Conservation (phyloP, 73 alveolate genomes). For the Paramecium tetraurelia region DNA sequence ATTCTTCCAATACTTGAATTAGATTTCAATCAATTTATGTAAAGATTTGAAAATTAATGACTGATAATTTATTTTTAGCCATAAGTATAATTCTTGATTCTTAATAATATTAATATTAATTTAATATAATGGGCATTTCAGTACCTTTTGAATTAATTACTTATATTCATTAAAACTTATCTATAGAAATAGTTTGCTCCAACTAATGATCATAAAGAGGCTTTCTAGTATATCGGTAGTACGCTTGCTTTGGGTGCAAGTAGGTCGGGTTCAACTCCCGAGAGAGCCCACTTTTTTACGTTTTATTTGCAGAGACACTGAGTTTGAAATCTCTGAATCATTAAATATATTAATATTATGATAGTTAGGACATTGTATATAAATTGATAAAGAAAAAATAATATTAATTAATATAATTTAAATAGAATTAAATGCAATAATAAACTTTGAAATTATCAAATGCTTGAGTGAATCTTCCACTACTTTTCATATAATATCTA, state of each 20-base stretch:
- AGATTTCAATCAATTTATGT: too few relatives aligned
- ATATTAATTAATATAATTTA: too few relatives aligned
- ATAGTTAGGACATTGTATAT: too few relatives aligned
- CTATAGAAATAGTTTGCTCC: neutral
- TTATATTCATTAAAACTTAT: neutral
- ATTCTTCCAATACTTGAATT: too few relatives aligned
- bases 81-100: neutral
- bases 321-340: neutral
- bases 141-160: neutral
- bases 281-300: conserved; percentile 20
- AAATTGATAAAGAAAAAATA: too few relatives aligned
- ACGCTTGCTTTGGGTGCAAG: conserved; percentile 36
- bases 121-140: neutral
- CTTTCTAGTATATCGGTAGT: conserved; percentile 45
- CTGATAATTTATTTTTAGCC: neutral
- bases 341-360: neutral
- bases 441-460: neutral
- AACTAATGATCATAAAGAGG: neutral
- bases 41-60: neutral
- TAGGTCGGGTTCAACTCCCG: conserved; percentile 18
- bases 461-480: neutral
- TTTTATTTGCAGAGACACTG: neutral
- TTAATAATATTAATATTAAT: neutral
- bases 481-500: neutral
- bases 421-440: neutral